These are phyloP conservation scores for Tuber magnatum DNA, from an alignment of 495 filamentous ascomycete genomes.

Conservation along the genomic window DNA sequence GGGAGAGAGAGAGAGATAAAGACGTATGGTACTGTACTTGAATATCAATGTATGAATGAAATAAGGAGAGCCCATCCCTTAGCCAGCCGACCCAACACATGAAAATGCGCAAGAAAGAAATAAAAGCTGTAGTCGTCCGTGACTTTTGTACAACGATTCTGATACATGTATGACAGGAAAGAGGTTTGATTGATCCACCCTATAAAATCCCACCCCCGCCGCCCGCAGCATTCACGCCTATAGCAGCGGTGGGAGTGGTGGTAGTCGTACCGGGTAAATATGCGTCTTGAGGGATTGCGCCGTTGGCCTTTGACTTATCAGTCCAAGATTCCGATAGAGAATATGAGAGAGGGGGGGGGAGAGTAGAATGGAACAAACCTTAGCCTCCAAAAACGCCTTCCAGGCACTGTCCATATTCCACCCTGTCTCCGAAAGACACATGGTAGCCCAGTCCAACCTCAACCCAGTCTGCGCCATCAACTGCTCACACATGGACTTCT, in stretches of 20 bases:
- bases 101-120: background rate
- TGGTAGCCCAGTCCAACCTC: slow-evolving; percentile 62
- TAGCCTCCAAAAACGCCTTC: slow-evolving; percentile 57
- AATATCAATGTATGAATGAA: background rate
- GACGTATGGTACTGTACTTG: slow-evolving; percentile 4
- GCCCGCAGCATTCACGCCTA: background rate
- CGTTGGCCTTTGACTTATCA: slow-evolving; percentile 17
- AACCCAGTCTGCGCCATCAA: slow-evolving; percentile 63
- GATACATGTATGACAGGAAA: slow-evolving; percentile 13
- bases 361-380: slow-evolving; percentile 34
- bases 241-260: slow-evolving; percentile 1
- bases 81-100: background rate
- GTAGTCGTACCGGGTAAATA: slow-evolving; percentile 19
- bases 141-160: slow-evolving; percentile 4
- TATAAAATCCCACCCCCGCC: slow-evolving; percentile 7
- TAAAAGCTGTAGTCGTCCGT: background rate
- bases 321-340: background rate
- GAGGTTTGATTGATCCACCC: slow-evolving; percentile 4
- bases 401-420: slow-evolving; percentile 69
- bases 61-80: background rate
- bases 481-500: slow-evolving; percentile 58
- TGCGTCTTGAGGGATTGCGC: slow-evolving; percentile 22
- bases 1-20: background rate
- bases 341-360: background rate
- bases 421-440: slow-evolving; percentile 61